Percentiles rank a stretch among this genome's conserved stretches.
phyloP scores from a whole-genome alignment of 768 basidiomycete genomes.

The Boletus vinaceobasis region DNA sequence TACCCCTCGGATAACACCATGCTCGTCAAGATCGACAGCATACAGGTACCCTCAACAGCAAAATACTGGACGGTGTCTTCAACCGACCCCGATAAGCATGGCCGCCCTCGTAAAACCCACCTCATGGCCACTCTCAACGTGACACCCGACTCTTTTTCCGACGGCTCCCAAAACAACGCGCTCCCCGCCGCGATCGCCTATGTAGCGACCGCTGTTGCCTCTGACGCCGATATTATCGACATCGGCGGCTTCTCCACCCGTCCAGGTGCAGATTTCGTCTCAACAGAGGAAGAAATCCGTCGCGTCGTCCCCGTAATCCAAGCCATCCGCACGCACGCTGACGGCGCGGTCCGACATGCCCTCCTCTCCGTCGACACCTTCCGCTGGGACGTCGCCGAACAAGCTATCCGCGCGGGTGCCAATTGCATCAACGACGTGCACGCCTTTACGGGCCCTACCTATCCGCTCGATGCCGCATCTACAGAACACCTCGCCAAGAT shows the following conservation, averaged over 20 bases:
- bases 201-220: constrained; percentile 42
- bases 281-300: constrained; percentile 61
- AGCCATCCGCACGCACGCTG: constrained; percentile 45
- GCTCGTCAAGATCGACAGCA: constrained; percentile 1
- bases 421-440: constrained; percentile 94
- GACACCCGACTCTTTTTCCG: constrained; percentile 96
- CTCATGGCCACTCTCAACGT: constrained; percentile 92
- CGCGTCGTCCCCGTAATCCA: constrained; percentile 72
- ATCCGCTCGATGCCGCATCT: constrained; percentile 31
- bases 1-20: constrained; percentile 37
- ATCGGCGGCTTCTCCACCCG: constrained; percentile 93
- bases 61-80: constrained; percentile 26
- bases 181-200: constrained; percentile 55
- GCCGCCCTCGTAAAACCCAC: constrained; percentile 44
- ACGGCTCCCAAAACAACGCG: constrained; percentile 62
- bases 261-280: constrained; percentile 69
- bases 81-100: constrained; percentile 8
- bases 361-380: constrained; percentile 31
- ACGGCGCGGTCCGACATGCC: constrained; percentile 4
- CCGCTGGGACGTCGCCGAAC: constrained; percentile 18
- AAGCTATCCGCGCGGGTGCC: constrained; percentile 64
- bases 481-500: constrained; percentile 51
- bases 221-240: constrained; percentile 79
- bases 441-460: constrained; percentile 67
- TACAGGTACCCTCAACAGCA: constrained; percentile 19